Evolutionary conservation across 2,329 filamentous ascomycete genomes (phyloP), one percentile per base, ranked within the genome.

Genomic region (Chaetothyriales sp.): DNA sequence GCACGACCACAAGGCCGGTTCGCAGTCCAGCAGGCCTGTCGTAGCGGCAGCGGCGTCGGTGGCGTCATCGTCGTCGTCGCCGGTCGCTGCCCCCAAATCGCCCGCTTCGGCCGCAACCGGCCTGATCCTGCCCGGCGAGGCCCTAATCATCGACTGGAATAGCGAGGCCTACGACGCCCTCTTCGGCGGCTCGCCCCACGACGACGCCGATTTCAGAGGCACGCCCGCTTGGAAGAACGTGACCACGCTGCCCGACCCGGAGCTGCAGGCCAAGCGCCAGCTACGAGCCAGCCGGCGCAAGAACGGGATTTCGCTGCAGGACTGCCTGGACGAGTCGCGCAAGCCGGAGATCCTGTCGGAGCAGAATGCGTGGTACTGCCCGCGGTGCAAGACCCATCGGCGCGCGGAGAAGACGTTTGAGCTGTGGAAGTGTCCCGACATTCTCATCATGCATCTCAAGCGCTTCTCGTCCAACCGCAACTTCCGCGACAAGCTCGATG

Each of bases 361-460:
- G 66, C 86, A 94, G 64, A 94, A 98, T 65, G 90, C 88, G 54
- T 98, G 92, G 92, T 97, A 94, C 66, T 98, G 92, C 64, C 90
- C 88, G 52, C 81, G 88, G 28, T 98, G 92, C 76, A 97, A 97
- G 67, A 87, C 95, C 62, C 85, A 94, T 62, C 82, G 88, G 15
- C 83, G 88, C 54, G 92, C 92, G 18, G 89, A 84, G 70, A 98
- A 98, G 73, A 95, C 92, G 63, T 88, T 98, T 50, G 89, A 97
- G 64, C 78, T 98, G 18, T 98, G 92, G 92, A 95, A 90, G 64
- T 84, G 86, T 1, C 92, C 92, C 0, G 92, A 98, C 66, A 94
- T 97, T 55, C 77, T 98, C 15, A 85, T 97, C 44, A 85, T 95
- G 56, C 92, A 98, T 65, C 76, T 98, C 48, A 98, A 98, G 74